Evolutionary conservation across 2,329 filamentous ascomycete genomes (phyloP).

Genomic region (Berkeleyomyces basicola): DNA sequence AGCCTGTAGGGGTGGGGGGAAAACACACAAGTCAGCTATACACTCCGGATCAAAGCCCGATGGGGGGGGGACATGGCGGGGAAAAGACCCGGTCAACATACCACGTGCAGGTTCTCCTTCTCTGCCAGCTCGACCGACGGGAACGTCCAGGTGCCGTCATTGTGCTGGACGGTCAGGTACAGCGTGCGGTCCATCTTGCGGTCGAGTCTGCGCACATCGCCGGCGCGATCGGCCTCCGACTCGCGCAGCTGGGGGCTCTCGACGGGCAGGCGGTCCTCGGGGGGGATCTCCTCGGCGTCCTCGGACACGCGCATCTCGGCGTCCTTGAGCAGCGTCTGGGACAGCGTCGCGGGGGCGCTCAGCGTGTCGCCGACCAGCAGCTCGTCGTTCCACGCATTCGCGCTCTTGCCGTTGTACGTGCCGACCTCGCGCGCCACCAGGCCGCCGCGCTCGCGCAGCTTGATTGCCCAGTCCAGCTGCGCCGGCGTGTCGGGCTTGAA

Average conservation of each 20-base stretch:
- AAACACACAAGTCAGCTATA: constrained; percentile 14
- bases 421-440: constrained; percentile 74
- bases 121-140: constrained; percentile 53
- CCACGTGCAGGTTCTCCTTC: constrained; percentile 67
- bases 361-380: constrained; percentile 56
- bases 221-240: constrained; percentile 62
- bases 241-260: constrained; percentile 52
- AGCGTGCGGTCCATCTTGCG: constrained; percentile 64
- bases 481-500: constrained; percentile 79
- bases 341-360: constrained; percentile 44
- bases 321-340: constrained; percentile 57
- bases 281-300: constrained; percentile 40
- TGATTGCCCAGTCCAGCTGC: constrained; percentile 79
- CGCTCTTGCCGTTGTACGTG: constrained; percentile 54
- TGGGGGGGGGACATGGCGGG: too few relatives aligned
- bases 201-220: constrained; percentile 65
- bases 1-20: constrained; percentile 36
- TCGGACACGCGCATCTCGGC: constrained; percentile 48
- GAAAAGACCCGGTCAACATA: constrained; percentile 29
- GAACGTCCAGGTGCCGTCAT: constrained; percentile 62
- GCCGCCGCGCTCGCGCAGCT: constrained; percentile 54
- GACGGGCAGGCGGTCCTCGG: constrained; percentile 46
- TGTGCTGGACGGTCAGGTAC: constrained; percentile 68
- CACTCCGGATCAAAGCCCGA: not conserved
- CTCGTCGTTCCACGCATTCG: constrained; percentile 82